Base-by-base conservation (phyloP, 257 asterid species). In the Capsicum pubescens region DNA sequence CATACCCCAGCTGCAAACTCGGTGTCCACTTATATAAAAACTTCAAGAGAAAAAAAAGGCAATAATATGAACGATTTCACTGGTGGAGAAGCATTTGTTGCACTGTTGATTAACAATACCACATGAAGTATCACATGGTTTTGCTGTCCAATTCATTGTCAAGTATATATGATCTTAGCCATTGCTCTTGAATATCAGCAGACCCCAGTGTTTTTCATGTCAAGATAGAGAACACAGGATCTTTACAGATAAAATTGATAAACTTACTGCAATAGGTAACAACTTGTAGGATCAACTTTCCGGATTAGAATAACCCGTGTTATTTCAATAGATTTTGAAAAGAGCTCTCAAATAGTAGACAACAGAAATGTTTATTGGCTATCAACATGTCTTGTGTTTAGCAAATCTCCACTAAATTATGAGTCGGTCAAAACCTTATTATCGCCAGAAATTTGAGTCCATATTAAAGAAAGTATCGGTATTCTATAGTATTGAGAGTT, bases 121-220 rank as follows among this genome's bases (percentile, higher is more conserved):
- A 26, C 35, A 72, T 72, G 80, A 72, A 48, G 19, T 48, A 72
- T 72, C 80, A 48, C 60, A 48, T 72, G 60, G 42, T 19, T 19
- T 48, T 48, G 80, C 6, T 48, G 0, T 11, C 60, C 60, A 72
- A 12, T 60, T 72, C 80, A 72, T 48, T 72, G 60, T 0, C 80
- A 72, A 48, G 39, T 72, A 72, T 19, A n/a, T 72, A 72, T 72
- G 59, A 19, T 72, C 6, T 44, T 72, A 72, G 59, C 39, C n/a
- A 72, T 10, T 72, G 59, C 19, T 16, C 59, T 57, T 46, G 58
- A 72, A 72, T 16, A 72, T 3, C 39, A n/a, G 39, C 17, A 46
- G 59, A 17, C 11, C 39, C 7, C 39, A n/a, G n/a, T 46, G 39
- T 54, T 72, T 72, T 52, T 5, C n/a, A 7, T 11, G 9, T 15